These are phyloP conservation scores for Inga oerstediana DNA, from an alignment of 306 rosid species.

Conservation along the genomic window DNA sequence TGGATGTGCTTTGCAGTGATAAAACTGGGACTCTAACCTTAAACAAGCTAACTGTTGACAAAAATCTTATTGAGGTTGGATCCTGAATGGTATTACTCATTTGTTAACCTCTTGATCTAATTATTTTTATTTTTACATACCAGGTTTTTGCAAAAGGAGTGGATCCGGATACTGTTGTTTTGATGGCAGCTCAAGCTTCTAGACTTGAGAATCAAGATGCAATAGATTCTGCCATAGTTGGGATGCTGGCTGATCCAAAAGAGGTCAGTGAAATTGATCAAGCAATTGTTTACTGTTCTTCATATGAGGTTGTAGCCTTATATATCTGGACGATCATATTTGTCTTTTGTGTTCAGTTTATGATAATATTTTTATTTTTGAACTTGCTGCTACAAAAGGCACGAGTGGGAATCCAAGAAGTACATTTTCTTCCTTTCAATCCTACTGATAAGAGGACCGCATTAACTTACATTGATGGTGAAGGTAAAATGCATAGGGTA, in stretches of 20 bases:
- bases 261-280: slow-evolving; percentile 57
- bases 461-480: slow-evolving; percentile 81
- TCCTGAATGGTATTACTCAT: slow-evolving; percentile 28
- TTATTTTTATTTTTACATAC: slow-evolving; percentile 25
- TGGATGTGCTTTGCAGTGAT: slow-evolving; percentile 99
- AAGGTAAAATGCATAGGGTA: slow-evolving; percentile 91
- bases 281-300: slow-evolving; percentile 13
- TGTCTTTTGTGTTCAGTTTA: slow-evolving; percentile 23
- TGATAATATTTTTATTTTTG: slow-evolving; percentile 18
- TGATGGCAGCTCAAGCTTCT: slow-evolving; percentile 98
- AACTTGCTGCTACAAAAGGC: slow-evolving; percentile 56
- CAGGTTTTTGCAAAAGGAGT: slow-evolving; percentile 95
- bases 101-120: slow-evolving; percentile 23
- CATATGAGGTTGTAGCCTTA: neutral
- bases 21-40: slow-evolving; percentile 95
- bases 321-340: neutral
- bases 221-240: slow-evolving; percentile 92
- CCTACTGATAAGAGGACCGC: slow-evolving; percentile 99
- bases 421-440: slow-evolving; percentile 97
- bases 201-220: slow-evolving; percentile 98
- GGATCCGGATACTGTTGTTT: slow-evolving; percentile 84
- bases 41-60: slow-evolving; percentile 90
- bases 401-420: slow-evolving; percentile 90
- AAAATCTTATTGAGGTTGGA: slow-evolving; percentile 88
- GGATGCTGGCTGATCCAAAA: slow-evolving; percentile 97